Evolutionary conservation across 1,284 basidiomycete species (phyloP).

Genomic region (Ustilago sp.): DNA sequence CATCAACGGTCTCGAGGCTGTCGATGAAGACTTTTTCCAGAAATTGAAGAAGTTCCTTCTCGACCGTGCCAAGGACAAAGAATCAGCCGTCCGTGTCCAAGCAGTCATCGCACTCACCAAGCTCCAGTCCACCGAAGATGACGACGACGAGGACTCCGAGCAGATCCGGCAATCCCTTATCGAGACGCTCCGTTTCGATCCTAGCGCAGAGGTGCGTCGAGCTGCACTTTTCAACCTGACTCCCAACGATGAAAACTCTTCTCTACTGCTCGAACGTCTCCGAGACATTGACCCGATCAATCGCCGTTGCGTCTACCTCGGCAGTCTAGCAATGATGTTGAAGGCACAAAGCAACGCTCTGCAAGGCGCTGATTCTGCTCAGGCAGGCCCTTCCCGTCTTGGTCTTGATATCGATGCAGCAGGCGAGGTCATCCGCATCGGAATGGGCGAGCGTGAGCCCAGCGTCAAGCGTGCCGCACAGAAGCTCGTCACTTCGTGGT

Average conservation of each 20-base stretch:
- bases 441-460: slow-evolving; percentile 87
- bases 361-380: slow-evolving; percentile 18
- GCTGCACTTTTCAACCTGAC: slow-evolving; percentile 85
- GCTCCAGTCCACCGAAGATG: slow-evolving; percentile 76
- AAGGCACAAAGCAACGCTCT: slow-evolving; percentile 36
- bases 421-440: slow-evolving; percentile 72
- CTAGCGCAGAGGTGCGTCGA: slow-evolving; percentile 84
- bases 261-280: slow-evolving; percentile 81
- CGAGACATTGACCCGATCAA: slow-evolving; percentile 86
- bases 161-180: slow-evolving; percentile 78
- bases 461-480: slow-evolving; percentile 83
- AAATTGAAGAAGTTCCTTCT: slow-evolving; percentile 78
- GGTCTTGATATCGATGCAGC: slow-evolving; percentile 54
- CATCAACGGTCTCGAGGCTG: slow-evolving; percentile 39
- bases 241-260: slow-evolving; percentile 75
- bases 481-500: slow-evolving; percentile 70
- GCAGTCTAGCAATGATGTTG: slow-evolving; percentile 61
- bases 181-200: slow-evolving; percentile 80
- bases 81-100: slow-evolving; percentile 83
- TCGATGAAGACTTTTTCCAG: slow-evolving; percentile 84
- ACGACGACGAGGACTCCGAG: slow-evolving; percentile 75
- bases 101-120: slow-evolving; percentile 87
- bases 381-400: slow-evolving; percentile 48
- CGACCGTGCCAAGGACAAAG: slow-evolving; percentile 87
- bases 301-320: slow-evolving; percentile 83